Evolutionary conservation across 768 basidiomycete genomes (phyloP).

Genomic region (Symmetrospora coprosmae): DNA sequence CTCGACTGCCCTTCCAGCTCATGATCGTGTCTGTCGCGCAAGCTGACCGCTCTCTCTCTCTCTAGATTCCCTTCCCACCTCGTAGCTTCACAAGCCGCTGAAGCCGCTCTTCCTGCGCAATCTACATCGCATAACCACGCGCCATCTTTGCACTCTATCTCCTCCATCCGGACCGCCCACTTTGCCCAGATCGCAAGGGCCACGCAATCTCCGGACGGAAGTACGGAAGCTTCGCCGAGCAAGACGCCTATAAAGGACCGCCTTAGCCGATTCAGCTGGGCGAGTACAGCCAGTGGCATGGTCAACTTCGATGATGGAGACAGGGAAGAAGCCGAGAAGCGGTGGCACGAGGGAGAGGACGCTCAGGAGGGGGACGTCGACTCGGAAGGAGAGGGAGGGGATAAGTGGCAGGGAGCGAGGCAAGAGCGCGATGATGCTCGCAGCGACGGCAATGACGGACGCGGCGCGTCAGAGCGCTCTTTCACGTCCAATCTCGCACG

Average conservation of each 20-base stretch:
- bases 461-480: too few species aligned
- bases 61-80: too few species aligned
- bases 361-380: too few species aligned
- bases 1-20: too few species aligned
- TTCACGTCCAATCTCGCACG: background rate
- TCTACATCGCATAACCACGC: constrained; percentile 3
- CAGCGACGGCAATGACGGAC: too few species aligned
- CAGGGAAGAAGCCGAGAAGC: background rate
- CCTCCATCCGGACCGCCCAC: constrained; percentile 16
- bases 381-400: too few species aligned
- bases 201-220: background rate
- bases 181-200: background rate
- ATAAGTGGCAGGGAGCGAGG: too few species aligned
- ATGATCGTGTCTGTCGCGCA: too few species aligned
- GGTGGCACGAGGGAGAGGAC: constrained; percentile 5
- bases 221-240: constrained; percentile 7
- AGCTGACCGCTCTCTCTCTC: too few species aligned
- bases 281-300: constrained; percentile 18
- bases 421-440: too few species aligned
- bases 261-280: background rate
- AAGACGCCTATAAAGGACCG: constrained; percentile 6
- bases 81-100: too few species aligned
- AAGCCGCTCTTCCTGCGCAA: too few species aligned
- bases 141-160: constrained; percentile 14
- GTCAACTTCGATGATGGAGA: constrained; percentile 12